Conservation (phyloP, 768 basidiomycete species). For the Hericium rajendrae region DNA sequence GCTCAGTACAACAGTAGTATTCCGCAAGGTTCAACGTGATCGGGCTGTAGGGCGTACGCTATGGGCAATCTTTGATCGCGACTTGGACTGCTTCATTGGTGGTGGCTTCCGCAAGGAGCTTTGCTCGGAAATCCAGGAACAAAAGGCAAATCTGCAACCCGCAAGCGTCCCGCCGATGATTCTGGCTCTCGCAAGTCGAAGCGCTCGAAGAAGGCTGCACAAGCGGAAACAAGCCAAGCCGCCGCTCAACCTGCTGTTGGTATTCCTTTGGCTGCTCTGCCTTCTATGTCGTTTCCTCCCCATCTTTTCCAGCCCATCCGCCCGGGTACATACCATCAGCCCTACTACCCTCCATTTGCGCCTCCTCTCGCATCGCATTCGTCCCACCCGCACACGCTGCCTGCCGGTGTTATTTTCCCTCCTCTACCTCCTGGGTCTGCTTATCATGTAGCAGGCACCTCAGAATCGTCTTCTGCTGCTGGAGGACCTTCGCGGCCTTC, state of each 20-base stretch:
- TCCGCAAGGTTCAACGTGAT: conserved; percentile 76
- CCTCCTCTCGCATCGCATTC: conserved; percentile 31
- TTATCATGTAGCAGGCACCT: conserved; percentile 22
- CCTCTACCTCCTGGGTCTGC: conserved; percentile 49
- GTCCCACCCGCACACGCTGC: conserved; percentile 34
- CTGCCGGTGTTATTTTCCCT: conserved; percentile 66
- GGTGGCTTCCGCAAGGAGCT: conserved; percentile 71
- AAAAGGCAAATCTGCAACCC: conserved; percentile 13
- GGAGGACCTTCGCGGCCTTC: conserved; percentile 2
- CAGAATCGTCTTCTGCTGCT: conserved; percentile 6
- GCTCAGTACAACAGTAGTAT: conserved; percentile 83
- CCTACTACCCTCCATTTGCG: conserved; percentile 40
- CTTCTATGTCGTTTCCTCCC: conserved; percentile 18
- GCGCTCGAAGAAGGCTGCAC: conserved; percentile 19
- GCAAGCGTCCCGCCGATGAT: conserved; percentile 13
- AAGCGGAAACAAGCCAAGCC: conserved; percentile 8
- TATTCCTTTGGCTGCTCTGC: conserved; percentile 13
- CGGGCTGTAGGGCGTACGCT: conserved; percentile 71
- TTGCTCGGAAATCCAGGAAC: conserved; percentile 31
- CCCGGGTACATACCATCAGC: conserved; percentile 56
- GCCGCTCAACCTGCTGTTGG: conserved; percentile 5
- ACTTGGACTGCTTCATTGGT: conserved; percentile 72
- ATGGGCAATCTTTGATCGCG: conserved; percentile 82
- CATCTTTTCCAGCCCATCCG: conserved; percentile 20
- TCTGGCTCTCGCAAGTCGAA: conserved; percentile 19